Evolutionary conservation across 192 early-diverging fungal genomes (phyloP).

Genomic region (Ambispora gerdemannii): DNA sequence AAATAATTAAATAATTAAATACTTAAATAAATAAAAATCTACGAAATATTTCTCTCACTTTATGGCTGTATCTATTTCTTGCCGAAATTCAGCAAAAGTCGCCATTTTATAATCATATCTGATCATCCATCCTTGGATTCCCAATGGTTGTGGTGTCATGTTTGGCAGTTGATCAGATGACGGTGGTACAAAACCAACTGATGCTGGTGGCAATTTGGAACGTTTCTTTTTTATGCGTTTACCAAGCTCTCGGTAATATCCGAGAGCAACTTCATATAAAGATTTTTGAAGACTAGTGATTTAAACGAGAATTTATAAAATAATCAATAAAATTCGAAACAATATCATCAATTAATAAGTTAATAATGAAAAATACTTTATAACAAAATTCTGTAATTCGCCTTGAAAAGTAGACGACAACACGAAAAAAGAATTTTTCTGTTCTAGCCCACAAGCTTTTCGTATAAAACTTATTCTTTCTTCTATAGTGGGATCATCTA

Average conservation of each 20-base stretch:
- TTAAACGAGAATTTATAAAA: too few relatives aligned
- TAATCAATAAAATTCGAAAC: neutral
- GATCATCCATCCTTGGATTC: conserved; percentile 67
- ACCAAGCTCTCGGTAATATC: conserved; percentile 74
- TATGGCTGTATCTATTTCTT: conserved; percentile 56
- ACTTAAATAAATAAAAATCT: neutral
- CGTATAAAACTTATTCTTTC: conserved; percentile 68
- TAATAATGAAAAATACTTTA: conserved; percentile 44
- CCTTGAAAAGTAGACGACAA: conserved; percentile 44
- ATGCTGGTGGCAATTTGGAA: conserved; percentile 52
- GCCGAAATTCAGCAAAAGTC: conserved; percentile 59
- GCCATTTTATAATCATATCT: conserved; percentile 80
- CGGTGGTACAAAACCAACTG: conserved; percentile 31
- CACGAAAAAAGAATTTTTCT: conserved; percentile 64
- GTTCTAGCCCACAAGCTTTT: conserved; percentile 64
- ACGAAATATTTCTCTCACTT: conserved; percentile 33
- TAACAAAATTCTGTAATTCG: conserved; percentile 62
- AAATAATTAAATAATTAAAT: neutral
- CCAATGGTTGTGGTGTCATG: conserved; percentile 36
- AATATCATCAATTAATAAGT: conserved; percentile 12
- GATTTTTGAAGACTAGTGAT: conserved; percentile 63
- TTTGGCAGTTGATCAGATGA: conserved; percentile 17
- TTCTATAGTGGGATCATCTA: conserved; percentile 65
- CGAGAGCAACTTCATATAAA: conserved; percentile 64
- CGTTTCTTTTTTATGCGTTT: conserved; percentile 73